Conservation (phyloP, 2,329 filamentous ascomycete genomes). For the Sclerotiophoma versabilis region DNA sequence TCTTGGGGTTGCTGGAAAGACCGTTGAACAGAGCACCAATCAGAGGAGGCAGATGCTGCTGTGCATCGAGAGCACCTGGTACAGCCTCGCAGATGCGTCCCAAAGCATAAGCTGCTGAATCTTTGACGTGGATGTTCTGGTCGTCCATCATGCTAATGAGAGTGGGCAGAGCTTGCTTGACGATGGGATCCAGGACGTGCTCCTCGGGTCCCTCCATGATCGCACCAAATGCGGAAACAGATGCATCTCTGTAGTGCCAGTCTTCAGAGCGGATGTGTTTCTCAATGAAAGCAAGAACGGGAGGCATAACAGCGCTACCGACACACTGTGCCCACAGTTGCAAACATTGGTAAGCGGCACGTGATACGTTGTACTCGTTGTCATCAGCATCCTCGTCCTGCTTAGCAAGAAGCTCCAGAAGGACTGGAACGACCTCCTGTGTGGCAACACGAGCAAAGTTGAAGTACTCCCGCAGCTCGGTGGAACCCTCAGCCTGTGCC, state of each 20-base stretch:
- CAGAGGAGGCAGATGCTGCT: slow-evolving; percentile 80
- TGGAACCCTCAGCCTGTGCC: slow-evolving; percentile 73
- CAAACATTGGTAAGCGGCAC: slow-evolving; percentile 94
- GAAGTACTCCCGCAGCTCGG: slow-evolving; percentile 90
- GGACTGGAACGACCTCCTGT: slow-evolving; percentile 90
- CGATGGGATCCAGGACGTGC: slow-evolving; percentile 87
- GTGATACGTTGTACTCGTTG: slow-evolving; percentile 96
- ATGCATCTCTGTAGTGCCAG: slow-evolving; percentile 94
- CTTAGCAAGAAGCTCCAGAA: slow-evolving; percentile 88
- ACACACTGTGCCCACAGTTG: slow-evolving; percentile 96
- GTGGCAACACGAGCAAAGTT: slow-evolving; percentile 95
- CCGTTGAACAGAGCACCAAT: slow-evolving; percentile 90
- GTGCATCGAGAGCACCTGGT: slow-evolving; percentile 87
- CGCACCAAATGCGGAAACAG: slow-evolving; percentile 94
- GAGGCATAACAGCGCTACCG: slow-evolving; percentile 79
- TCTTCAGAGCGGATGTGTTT: slow-evolving; percentile 86
- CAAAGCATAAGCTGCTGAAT: slow-evolving; percentile 94
- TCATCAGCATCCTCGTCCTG: slow-evolving; percentile 97
- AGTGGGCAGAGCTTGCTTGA: slow-evolving; percentile 93
- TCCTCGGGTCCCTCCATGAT: slow-evolving; percentile 99
- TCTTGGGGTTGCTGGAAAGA: slow-evolving; percentile 89
- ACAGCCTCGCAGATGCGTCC: slow-evolving; percentile 95
- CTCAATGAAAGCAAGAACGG: slow-evolving; percentile 91
- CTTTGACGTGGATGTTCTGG: slow-evolving; percentile 84
- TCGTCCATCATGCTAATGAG: slow-evolving; percentile 95